phyloP scores from a whole-genome alignment of 805 yeast genomes.

The Yamadazyma philogaea region DNA sequence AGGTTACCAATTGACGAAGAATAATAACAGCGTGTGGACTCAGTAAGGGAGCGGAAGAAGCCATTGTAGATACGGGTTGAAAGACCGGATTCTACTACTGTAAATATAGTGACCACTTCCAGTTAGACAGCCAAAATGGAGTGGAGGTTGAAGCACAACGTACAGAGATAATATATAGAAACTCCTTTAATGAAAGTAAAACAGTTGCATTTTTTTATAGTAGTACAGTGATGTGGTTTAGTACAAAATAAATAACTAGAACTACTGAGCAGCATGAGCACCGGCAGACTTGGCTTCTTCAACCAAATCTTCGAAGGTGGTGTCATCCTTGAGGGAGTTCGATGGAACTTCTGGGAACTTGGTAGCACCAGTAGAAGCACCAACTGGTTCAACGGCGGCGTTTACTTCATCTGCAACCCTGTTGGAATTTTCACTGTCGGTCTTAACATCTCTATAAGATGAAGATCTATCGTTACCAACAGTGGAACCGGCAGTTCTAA shows the following conservation, averaged over 20 bases:
- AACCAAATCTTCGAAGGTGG: constrained; percentile 24
- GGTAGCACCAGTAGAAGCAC: constrained; percentile 18
- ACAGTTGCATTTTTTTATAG: too few relatives aligned
- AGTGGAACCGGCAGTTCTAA: constrained; percentile 71
- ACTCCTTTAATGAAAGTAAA: too few relatives aligned
- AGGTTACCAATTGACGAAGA: constrained; percentile 59
- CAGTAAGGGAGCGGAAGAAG: too few relatives aligned
- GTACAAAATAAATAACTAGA: constrained; percentile 2
- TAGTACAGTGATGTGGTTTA: not conserved
- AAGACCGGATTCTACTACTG: too few relatives aligned
- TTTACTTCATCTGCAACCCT: constrained; percentile 22
- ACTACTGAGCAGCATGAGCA: constrained; percentile 8
- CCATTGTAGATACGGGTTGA: too few relatives aligned
- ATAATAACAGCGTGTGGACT: too few relatives aligned
- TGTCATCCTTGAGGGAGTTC: constrained; percentile 17
- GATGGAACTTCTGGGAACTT: constrained; percentile 42
- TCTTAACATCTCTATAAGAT: constrained; percentile 22
- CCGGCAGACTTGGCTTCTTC: constrained; percentile 20
- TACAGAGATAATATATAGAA: too few relatives aligned
- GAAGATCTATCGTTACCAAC: constrained; percentile 65
- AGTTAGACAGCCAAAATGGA: too few relatives aligned
- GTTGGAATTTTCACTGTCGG: constrained; percentile 55
- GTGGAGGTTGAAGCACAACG: too few relatives aligned
- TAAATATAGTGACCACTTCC: too few relatives aligned
- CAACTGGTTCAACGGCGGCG: constrained; percentile 2